phyloP scores from a whole-genome alignment of 208 protist genomes.

The Wallacemonas collosoma region DNA sequence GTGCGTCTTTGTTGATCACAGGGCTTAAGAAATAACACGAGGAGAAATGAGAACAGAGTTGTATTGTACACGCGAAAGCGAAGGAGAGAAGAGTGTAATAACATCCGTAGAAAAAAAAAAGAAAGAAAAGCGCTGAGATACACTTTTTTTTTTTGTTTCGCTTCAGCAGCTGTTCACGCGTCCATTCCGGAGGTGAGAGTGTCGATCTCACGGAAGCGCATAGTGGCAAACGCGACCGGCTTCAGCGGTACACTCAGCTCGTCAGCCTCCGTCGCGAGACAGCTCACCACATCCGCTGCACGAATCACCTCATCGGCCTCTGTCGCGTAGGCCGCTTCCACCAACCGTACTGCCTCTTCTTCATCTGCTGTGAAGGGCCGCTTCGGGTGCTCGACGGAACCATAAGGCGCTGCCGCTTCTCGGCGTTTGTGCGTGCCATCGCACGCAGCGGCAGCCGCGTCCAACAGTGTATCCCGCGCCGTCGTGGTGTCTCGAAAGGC shows the following conservation, averaged over 20 bases:
- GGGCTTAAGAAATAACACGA: too few relatives aligned
- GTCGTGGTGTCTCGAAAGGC: conserved; percentile 26
- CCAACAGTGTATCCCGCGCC: conserved; percentile 36
- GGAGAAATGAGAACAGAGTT: too few relatives aligned
- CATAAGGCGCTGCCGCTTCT: conserved; percentile 1
- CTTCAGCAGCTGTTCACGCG: neutral
- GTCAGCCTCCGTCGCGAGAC: conserved; percentile 66
- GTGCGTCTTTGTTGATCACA: too few relatives aligned
- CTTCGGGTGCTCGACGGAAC: neutral
- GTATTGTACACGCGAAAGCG: neutral
- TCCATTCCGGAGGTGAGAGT: conserved; percentile 16
- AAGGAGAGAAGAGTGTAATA: neutral
- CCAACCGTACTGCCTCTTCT: conserved; percentile 5
- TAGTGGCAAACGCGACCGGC: conserved; percentile 28
- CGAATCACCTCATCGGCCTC: conserved; percentile 5
- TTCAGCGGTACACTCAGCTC: conserved; percentile 46
- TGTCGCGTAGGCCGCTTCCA: conserved; percentile 12
- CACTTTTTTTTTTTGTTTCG: too few relatives aligned
- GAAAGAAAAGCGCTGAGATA: neutral
- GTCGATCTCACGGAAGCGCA: conserved; percentile 25
- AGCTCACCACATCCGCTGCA: conserved; percentile 43
- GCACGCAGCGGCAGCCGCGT: conserved; percentile 29
- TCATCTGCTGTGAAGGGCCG: neutral
- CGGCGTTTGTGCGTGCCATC: conserved; percentile 11
- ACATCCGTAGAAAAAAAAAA: neutral